Conservation (phyloP, 2,329 filamentous ascomycete genomes). For the Calonectria pseudoturangicola region DNA sequence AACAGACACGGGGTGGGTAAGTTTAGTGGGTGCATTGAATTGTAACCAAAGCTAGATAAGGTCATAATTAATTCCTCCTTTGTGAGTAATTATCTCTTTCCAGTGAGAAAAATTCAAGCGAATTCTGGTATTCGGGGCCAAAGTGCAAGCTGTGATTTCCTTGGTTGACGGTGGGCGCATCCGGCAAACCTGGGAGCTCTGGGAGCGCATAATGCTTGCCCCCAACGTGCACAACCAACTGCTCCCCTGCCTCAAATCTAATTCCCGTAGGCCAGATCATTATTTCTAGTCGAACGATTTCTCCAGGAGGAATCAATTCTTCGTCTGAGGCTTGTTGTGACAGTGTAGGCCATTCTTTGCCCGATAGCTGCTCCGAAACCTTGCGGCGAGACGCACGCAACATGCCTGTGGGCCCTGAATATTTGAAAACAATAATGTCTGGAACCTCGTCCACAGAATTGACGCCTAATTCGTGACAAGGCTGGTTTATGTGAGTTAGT, state of each 20-base stretch:
- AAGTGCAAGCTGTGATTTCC: background rate
- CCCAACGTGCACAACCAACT: background rate
- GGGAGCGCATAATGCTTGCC: background rate
- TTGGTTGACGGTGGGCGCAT: background rate
- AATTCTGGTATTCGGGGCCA: background rate
- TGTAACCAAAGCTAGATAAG: background rate
- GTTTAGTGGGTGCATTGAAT: background rate
- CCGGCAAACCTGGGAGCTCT: constrained; percentile 1
- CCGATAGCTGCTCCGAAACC: background rate
- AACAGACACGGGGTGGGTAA: background rate
- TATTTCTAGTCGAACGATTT: background rate
- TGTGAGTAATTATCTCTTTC: background rate
- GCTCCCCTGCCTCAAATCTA: background rate
- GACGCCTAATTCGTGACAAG: background rate
- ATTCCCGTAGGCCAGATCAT: constrained; percentile 13
- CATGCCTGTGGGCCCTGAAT: constrained; percentile 10
- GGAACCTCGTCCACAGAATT: background rate
- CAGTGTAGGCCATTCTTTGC: constrained; percentile 1
- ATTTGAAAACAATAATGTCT: background rate
- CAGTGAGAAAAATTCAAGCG: background rate
- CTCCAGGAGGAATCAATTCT: background rate
- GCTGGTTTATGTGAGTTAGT: background rate
- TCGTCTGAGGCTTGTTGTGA: background rate
- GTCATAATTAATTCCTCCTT: too few species aligned
- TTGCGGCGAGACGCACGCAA: constrained; percentile 1